Conservation (phyloP, 306 rosid species). For the Cucurbita pepo region DNA sequence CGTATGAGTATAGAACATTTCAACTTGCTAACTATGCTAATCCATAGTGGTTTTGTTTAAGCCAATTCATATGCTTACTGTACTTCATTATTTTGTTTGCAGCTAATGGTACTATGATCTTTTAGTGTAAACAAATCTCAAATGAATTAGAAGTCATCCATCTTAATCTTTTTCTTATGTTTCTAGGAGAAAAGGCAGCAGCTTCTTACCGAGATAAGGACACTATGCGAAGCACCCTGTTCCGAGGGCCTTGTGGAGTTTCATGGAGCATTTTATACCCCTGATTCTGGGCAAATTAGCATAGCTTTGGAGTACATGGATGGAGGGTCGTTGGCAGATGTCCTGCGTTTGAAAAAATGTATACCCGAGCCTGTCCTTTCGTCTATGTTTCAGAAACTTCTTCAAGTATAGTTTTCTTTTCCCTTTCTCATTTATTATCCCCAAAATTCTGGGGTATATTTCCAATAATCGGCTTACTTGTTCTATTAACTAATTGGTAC, state of each 20-base stretch:
- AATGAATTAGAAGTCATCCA: neutral
- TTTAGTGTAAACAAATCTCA: neutral
- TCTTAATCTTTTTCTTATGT: neutral
- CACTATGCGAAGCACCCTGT: slow-evolving; percentile 92
- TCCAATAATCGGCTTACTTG: neutral
- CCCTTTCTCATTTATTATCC: slow-evolving; percentile 8
- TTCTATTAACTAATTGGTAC: neutral
- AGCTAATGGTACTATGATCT: neutral
- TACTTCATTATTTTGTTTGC: neutral
- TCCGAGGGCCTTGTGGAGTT: slow-evolving; percentile 86
- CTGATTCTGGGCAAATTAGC: slow-evolving; percentile 95
- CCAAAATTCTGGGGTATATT: neutral
- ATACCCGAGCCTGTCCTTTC: slow-evolving; percentile 80
- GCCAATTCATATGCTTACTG: neutral
- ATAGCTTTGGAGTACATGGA: slow-evolving; percentile 97
- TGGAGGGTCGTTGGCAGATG: slow-evolving; percentile 93
- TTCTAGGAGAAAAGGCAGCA: slow-evolving; percentile 92
- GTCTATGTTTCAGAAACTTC: slow-evolving; percentile 79
- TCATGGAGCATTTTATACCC: slow-evolving; percentile 95
- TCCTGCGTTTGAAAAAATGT: slow-evolving; percentile 38
- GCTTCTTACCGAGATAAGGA: slow-evolving; percentile 85
- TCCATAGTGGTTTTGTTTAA: neutral
- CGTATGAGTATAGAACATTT: neutral
- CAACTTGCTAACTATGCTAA: neutral
- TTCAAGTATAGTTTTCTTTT: slow-evolving; percentile 32